phyloP scores from a whole-genome alignment of 2,329 filamentous ascomycete species.

The Botrytis paeoniae region DNA sequence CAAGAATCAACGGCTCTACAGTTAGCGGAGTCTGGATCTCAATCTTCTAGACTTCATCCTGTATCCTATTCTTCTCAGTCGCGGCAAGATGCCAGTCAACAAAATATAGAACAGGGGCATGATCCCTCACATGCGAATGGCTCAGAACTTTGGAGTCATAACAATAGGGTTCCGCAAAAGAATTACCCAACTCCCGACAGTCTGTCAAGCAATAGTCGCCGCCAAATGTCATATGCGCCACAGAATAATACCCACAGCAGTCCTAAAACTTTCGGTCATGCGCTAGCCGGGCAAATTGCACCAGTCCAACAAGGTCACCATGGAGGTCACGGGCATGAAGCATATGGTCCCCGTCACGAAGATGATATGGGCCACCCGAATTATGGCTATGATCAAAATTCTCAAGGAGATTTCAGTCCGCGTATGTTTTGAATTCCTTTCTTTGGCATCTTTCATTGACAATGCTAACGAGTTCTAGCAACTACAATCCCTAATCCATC shows the following conservation, averaged over 20 bases:
- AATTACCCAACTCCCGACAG: constrained; percentile 19
- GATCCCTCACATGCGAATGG: not conserved
- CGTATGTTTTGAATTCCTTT: constrained; percentile 5
- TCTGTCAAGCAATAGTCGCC: constrained; percentile 17
- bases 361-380: not conserved
- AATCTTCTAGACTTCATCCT: constrained; percentile 2
- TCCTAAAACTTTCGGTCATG: constrained; percentile 8
- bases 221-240: constrained; percentile 14
- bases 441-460: not conserved
- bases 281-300: not conserved
- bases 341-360: constrained; percentile 11
- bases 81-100: constrained; percentile 10
- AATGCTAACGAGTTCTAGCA: constrained; percentile 2
- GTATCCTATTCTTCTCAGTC: constrained; percentile 11
- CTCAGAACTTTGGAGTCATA: constrained; percentile 13
- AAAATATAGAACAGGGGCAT: constrained; percentile 9
- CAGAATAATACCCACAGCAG: constrained; percentile 12
- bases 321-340: constrained; percentile 1
- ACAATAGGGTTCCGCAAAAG: constrained; percentile 15
- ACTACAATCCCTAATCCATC: constrained; percentile 16
- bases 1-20: constrained; percentile 14
- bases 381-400: constrained; percentile 15
- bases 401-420: constrained; percentile 15
- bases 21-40: constrained; percentile 2
- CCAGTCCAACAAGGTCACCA: not conserved